Percentiles rank a stretch among this genome's conserved stretches.
phyloP scores from a whole-genome alignment of 345 rosid species.

The Isatis tinctoria region DNA sequence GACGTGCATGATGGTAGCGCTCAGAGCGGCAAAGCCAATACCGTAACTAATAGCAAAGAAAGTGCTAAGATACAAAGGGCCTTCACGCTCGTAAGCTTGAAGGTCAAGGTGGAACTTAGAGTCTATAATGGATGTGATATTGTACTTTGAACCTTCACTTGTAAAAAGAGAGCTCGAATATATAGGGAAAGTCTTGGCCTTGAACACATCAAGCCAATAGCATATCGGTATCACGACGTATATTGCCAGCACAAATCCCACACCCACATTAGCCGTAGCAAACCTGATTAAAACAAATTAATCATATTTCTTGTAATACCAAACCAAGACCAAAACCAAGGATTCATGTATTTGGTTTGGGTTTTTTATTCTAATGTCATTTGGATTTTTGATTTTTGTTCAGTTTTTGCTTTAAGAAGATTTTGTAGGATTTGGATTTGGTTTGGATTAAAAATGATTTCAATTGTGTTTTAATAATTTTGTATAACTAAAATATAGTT shows the following conservation, averaged over 20 bases:
- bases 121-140: constrained; percentile 67
- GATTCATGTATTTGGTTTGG: too few species aligned
- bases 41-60: constrained; percentile 89
- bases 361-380: too few species aligned
- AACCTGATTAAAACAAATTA: constrained; percentile 31
- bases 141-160: constrained; percentile 59
- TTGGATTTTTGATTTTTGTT: not conserved
- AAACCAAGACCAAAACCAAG: too few species aligned
- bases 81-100: constrained; percentile 70
- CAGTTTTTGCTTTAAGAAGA: not conserved
- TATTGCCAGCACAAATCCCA: constrained; percentile 62
- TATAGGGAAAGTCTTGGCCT: constrained; percentile 84
- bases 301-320: not conserved
- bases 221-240: constrained; percentile 68
- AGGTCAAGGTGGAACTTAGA: constrained; percentile 69
- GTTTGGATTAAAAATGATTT: not conserved
- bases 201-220: constrained; percentile 73
- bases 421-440: not conserved
- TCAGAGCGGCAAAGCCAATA: constrained; percentile 82
- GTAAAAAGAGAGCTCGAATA: constrained; percentile 81
- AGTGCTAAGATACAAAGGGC: constrained; percentile 78
- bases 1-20: constrained; percentile 84
- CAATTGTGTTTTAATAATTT: too few species aligned
- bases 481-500: too few species aligned
- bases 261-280: constrained; percentile 93